Percentiles rank a stretch among this genome's conserved stretches.
Evolutionary conservation across 495 filamentous ascomycete genomes (phyloP).

Genomic region (Clohesyomyces aquaticus): DNA sequence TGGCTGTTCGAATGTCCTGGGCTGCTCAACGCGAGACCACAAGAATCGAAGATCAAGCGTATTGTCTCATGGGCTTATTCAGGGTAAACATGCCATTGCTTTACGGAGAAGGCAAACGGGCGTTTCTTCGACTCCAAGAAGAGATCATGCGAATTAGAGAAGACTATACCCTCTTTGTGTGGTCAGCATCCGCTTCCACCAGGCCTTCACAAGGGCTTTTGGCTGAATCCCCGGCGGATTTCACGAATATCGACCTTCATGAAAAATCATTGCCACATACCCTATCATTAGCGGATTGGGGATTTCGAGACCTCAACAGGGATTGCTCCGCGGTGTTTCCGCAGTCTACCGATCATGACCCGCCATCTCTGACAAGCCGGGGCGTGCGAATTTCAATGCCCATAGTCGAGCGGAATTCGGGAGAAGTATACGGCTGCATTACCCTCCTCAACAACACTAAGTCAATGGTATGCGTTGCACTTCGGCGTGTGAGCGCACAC

Average conservation of each 20-base stretch:
- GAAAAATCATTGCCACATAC: not conserved
- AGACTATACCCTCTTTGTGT: conserved; percentile 22
- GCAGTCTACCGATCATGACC: conserved; percentile 8
- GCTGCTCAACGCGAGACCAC: conserved; percentile 36
- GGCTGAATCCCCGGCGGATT: conserved; percentile 9
- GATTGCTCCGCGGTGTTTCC: not conserved
- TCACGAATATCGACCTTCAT: conserved; percentile 1
- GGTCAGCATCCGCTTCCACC: not conserved
- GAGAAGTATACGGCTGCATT: conserved; percentile 5
- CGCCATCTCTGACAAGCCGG: conserved; percentile 9
- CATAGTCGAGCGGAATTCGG: not conserved
- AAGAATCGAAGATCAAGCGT: conserved; percentile 32
- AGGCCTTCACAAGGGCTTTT: conserved; percentile 15
- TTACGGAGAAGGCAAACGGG: conserved; percentile 20
- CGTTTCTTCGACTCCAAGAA: conserved; percentile 28
- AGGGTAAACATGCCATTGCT: conserved; percentile 24
- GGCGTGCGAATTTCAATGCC: conserved; percentile 8
- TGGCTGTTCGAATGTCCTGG: conserved; percentile 38
- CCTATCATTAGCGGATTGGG: not conserved
- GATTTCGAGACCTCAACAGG: not conserved
- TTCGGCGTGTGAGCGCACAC: not conserved
- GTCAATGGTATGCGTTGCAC: not conserved
- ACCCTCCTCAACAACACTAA: not conserved
- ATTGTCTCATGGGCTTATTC: conserved; percentile 33
- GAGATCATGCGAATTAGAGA: conserved; percentile 20